These are phyloP conservation scores for Zygosaccharomyces sapae DNA, from an alignment of 1,139 yeast species.

Conservation along the genomic window DNA sequence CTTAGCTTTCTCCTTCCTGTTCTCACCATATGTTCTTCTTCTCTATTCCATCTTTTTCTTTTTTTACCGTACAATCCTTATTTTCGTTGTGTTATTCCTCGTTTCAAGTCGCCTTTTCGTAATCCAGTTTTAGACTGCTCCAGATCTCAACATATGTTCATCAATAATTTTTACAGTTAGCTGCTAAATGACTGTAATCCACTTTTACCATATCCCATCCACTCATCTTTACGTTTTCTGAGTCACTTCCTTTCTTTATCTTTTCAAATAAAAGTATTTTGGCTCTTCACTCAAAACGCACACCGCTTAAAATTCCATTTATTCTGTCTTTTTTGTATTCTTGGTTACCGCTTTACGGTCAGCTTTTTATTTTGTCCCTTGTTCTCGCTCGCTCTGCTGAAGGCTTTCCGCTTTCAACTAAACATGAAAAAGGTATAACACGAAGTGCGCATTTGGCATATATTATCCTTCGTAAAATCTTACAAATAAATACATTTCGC, in stretches of 20 bases:
- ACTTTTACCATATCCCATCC: neutral
- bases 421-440: neutral
- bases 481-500: neutral
- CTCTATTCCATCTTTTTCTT: neutral
- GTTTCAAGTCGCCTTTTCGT: neutral
- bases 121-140: neutral
- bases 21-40: neutral
- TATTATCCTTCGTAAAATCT: neutral
- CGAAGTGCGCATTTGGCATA: neutral
- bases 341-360: neutral
- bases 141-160: neutral
- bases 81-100: neutral
- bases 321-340: neutral
- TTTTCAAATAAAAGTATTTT: neutral
- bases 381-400: neutral
- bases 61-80: neutral
- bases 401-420: neutral
- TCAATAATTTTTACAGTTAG: neutral
- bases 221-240: neutral
- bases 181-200: neutral
- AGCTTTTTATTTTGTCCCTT: neutral
- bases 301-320: neutral
- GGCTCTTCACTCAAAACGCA: neutral
- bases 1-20: neutral
- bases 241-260: too few relatives aligned